phyloP scores from a whole-genome alignment of 1,284 basidiomycete species.

The Fomes fomentarius region DNA sequence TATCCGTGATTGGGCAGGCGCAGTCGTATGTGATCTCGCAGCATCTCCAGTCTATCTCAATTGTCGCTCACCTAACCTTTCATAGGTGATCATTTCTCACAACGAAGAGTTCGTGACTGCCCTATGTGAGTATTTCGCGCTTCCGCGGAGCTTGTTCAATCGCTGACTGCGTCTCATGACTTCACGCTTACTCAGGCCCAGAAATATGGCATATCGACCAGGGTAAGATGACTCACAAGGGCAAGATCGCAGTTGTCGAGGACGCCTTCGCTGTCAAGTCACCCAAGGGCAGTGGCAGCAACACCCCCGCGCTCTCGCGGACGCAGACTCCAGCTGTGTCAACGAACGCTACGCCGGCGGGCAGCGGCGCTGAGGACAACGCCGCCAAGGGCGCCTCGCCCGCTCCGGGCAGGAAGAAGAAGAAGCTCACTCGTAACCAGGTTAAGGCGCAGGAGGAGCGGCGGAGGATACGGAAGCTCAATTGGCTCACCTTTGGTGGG shows the following conservation, averaged over 20 bases:
- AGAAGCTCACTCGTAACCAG: slow-evolving; percentile 91
- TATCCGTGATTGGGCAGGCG: slow-evolving; percentile 96
- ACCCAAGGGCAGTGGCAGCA: slow-evolving; percentile 69
- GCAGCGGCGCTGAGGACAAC: slow-evolving; percentile 68
- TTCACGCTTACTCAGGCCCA: slow-evolving; percentile 51
- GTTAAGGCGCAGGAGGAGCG: slow-evolving; percentile 87
- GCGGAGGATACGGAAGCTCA: slow-evolving; percentile 75
- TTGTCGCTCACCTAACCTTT: slow-evolving; percentile 23
- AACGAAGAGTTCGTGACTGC: slow-evolving; percentile 91
- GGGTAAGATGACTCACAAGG: slow-evolving; percentile 85
- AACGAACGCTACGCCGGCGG: slow-evolving; percentile 67
- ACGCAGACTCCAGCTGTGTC: slow-evolving; percentile 69
- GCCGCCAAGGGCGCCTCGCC: slow-evolving; percentile 34
- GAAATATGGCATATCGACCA: slow-evolving; percentile 84
- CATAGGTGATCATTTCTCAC: slow-evolving; percentile 93
- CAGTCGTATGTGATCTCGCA: slow-evolving; percentile 63
- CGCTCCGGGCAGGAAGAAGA: slow-evolving; percentile 76
- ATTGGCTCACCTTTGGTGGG: slow-evolving; percentile 85
- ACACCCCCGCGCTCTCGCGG: slow-evolving; percentile 65
- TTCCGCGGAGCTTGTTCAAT: background rate
- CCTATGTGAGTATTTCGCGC: slow-evolving; percentile 63
- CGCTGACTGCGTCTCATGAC: slow-evolving; percentile 3
- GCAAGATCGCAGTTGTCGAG: slow-evolving; percentile 84
- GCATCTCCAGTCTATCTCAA: slow-evolving; percentile 21
- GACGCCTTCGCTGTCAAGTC: slow-evolving; percentile 68